Evolutionary conservation across 768 basidiomycete genomes (phyloP), one percentile per base, ranked within the genome.

Genomic region (Lentinus brumalis): DNA sequence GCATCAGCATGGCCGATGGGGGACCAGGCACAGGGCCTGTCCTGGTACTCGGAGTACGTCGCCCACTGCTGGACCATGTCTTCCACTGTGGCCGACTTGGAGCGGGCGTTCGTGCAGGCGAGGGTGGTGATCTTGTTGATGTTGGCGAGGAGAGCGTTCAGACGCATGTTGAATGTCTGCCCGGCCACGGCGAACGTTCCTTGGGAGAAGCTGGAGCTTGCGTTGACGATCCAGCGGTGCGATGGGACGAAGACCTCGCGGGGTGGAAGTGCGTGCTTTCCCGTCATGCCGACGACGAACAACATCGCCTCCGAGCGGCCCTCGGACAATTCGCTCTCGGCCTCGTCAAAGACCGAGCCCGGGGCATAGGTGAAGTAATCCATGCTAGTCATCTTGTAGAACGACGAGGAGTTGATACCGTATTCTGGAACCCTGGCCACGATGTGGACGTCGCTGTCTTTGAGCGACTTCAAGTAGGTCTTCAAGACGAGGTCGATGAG

Each of bases 41-140:
- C 64, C 59, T 67, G 68, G 44, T 62, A 60, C 59, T 61, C 62
- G 40, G 63, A 54, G 54, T 66, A 57, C 41, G 66, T 59, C 26
- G 62, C 63, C 72, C 72, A 73, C 1, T 62, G 60, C 32, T 66
- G 64, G 47, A 73, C 61, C 35, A 35, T 35, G 35, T 35, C 35
- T 35, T 35, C 35, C 35, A 35, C 35, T 11, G 35, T 35, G 7
- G 35, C 6, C 35, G 35, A 35, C 35, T 35, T 35, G 7, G 35
- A 35, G 7, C 35, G 35, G 35, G 35, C 35, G 11, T 11, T 35
- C 35, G 35, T 35, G 35, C 70, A 63, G 16, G 71, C 65, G 31
- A 73, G 55, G 35, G 72, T 73, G 7, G 72, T 73, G 39, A 51
- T 56, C 8, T 56, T 57, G 56, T 73, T 73, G 56, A 73, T 60